phyloP scores from a whole-genome alignment of 139 green algal genomes.

The Volvox reticuliferus region DNA sequence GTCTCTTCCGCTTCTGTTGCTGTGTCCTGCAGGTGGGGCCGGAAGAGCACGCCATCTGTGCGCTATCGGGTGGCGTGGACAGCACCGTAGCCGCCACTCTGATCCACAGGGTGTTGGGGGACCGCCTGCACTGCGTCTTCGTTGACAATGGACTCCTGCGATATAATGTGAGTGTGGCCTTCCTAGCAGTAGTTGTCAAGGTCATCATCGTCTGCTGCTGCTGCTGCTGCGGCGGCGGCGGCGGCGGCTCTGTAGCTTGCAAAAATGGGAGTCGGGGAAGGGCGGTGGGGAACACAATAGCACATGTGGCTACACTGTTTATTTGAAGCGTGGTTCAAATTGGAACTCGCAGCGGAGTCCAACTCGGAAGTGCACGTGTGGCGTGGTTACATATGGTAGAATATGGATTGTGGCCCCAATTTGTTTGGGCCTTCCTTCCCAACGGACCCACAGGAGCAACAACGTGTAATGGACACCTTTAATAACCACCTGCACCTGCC shows the following conservation, averaged over 20 bases:
- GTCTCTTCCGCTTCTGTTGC: no score
- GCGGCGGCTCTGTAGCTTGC: no score
- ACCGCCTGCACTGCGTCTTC: conserved; percentile 99
- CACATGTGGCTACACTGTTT: no score
- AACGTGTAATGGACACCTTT: conserved; percentile 98
- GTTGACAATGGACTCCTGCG: conserved; percentile 98
- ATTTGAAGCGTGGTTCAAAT: no score
- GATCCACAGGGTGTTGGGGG: conserved; percentile 95
- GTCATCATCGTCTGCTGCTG: background rate
- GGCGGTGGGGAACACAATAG: no score
- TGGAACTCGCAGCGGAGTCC: no score
- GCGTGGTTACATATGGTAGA: no score
- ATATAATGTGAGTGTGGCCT: conserved; percentile 67
- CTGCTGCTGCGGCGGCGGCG: no score
- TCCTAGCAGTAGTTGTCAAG: no score
- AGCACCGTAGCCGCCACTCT: conserved; percentile 96
- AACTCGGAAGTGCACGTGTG: no score
- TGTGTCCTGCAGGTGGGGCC: conserved; percentile 78
- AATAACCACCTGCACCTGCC: conserved; percentile 96
- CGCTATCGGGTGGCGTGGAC: conserved; percentile 98
- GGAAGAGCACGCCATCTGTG: conserved; percentile 96
- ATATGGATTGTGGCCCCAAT: no score
- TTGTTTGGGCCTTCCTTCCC: background rate
- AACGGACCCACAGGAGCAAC: conserved; percentile 77
- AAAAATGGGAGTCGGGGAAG: no score